Conservation (phyloP, 139 green algal species). For the Volvox africanus region DNA sequence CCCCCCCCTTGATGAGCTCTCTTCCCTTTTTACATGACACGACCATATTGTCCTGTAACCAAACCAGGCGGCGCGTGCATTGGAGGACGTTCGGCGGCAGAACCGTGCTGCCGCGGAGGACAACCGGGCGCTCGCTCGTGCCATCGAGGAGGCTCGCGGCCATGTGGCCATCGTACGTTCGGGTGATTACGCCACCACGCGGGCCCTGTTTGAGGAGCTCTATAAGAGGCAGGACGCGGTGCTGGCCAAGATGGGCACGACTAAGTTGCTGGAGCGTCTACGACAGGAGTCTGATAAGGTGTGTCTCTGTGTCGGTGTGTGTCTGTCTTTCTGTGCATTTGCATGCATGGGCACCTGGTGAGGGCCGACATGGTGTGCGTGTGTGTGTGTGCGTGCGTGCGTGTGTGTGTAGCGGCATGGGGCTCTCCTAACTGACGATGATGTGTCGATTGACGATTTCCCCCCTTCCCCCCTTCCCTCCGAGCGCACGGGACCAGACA, state of each 20-base stretch:
- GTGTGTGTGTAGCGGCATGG: too few relatives aligned
- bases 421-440: too few relatives aligned
- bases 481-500: too few relatives aligned
- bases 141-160: conserved; percentile 70
- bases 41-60: too few relatives aligned
- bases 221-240: conserved; percentile 64
- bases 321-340: not conserved
- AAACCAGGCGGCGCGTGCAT: conserved; percentile 52
- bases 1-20: too few relatives aligned
- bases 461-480: too few relatives aligned
- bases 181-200: conserved; percentile 67
- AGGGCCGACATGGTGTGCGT: not conserved
- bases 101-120: conserved; percentile 61
- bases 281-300: conserved; percentile 58
- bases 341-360: too few relatives aligned
- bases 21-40: too few relatives aligned
- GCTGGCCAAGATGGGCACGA: conserved; percentile 40
- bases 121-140: conserved; percentile 63
- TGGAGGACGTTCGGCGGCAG: conserved; percentile 61
- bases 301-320: not conserved
- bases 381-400: too few relatives aligned
- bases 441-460: too few relatives aligned
- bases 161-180: conserved; percentile 79
- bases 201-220: conserved; percentile 68
- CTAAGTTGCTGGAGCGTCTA: conserved; percentile 58